Percentiles rank a stretch among this genome's conserved stretches.
phyloP scores from a whole-genome alignment of 441 rosid species.

The Gossypium armourianum region DNA sequence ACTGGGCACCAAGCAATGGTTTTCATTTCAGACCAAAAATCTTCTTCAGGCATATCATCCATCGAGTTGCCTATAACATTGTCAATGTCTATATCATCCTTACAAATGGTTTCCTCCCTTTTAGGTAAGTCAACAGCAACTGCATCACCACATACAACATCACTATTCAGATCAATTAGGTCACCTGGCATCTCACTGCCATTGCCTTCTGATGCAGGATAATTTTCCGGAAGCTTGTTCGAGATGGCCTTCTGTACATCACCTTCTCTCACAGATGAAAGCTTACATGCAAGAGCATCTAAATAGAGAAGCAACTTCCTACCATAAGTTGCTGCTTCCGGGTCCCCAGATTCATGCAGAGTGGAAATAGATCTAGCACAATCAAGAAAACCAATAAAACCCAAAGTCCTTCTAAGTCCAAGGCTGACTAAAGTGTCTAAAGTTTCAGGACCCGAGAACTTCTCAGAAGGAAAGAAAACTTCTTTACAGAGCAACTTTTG shows the following conservation, averaged over 20 bases:
- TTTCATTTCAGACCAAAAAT: conserved; percentile 80
- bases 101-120: conserved; percentile 25
- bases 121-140: conserved; percentile 24
- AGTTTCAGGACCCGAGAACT: conserved; percentile 62
- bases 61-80: conserved; percentile 40
- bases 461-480: conserved; percentile 70
- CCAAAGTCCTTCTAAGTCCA: conserved; percentile 66
- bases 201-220: conserved; percentile 26
- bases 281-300: conserved; percentile 51
- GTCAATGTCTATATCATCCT: conserved; percentile 32
- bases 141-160: conserved; percentile 22
- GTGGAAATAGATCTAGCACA: conserved; percentile 72
- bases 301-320: conserved; percentile 48
- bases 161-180: conserved; percentile 18
- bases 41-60: conserved; percentile 55
- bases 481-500: conserved; percentile 56
- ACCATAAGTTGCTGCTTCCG: conserved; percentile 48
- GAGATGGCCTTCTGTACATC: conserved; percentile 18
- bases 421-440: conserved; percentile 63
- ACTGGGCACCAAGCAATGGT: conserved; percentile 81
- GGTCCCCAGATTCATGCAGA: conserved; percentile 50
- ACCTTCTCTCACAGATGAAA: conserved; percentile 30
- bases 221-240: background rate
- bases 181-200: conserved; percentile 28
- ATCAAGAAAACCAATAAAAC: conserved; percentile 64